These are phyloP conservation scores for Rhodotorula sp. DNA, from an alignment of 1,284 basidiomycete genomes.

Conservation along the genomic window DNA sequence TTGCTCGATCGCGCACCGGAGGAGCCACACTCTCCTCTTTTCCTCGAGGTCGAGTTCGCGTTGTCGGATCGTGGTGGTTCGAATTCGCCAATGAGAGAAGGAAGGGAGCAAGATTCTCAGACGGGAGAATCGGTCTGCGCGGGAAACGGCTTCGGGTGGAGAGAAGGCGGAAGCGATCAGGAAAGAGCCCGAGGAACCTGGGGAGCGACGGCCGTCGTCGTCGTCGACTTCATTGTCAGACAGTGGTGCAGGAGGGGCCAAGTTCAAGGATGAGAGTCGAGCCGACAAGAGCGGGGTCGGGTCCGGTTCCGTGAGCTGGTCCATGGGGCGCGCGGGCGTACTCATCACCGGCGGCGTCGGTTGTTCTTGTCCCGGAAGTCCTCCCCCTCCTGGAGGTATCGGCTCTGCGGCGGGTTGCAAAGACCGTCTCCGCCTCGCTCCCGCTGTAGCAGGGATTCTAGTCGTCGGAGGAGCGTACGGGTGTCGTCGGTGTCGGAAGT, in stretches of 20 bases:
- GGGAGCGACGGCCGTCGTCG: neutral
- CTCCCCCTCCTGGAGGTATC: neutral
- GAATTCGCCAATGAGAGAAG: conserved; percentile 1
- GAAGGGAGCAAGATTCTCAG: neutral
- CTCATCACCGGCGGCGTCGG: neutral
- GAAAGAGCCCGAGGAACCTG: neutral
- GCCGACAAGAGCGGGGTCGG: conserved; percentile 12
- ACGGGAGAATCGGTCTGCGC: neutral
- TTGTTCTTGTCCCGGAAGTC: neutral
- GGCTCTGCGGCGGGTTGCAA: too few relatives aligned
- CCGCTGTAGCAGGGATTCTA: neutral
- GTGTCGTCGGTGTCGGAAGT: neutral
- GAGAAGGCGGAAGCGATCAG: neutral
- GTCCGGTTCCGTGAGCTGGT: neutral
- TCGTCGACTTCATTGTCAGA: too few relatives aligned
- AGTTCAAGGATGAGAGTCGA: conserved; percentile 1
- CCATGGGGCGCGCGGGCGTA: neutral
- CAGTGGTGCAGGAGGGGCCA: neutral
- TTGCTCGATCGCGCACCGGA: neutral
- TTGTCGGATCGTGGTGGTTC: neutral
- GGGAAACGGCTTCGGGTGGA: conserved; percentile 4
- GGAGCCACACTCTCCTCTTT: conserved; percentile 6
- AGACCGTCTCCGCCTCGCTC: too few relatives aligned
- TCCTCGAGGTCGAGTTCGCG: neutral
- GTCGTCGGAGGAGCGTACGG: neutral